Conservation (phyloP, 148 eudicot genomes). For the Rhododendron molle region DNA sequence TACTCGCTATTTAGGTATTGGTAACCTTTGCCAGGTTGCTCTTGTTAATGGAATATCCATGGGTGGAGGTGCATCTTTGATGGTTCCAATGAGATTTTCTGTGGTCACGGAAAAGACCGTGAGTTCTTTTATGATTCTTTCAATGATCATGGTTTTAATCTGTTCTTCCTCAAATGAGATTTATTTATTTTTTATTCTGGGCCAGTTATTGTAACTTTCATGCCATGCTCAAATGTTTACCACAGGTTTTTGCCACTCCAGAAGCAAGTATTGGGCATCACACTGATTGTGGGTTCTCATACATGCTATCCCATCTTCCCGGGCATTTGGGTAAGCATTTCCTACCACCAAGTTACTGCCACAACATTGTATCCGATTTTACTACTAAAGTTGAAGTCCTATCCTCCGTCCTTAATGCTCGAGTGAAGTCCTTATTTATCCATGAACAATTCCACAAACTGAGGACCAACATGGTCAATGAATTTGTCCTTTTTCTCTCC, state of each 20-base stretch:
- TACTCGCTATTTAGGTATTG: background rate
- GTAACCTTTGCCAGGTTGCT: constrained; percentile 59
- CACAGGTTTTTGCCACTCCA: constrained; percentile 84
- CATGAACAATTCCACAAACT: background rate
- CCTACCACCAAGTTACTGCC: background rate
- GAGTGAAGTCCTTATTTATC: background rate
- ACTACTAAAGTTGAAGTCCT: background rate
- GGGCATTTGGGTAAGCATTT: constrained; percentile 68
- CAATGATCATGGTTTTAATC: background rate
- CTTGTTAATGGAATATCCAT: constrained; percentile 88
- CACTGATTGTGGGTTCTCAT: constrained; percentile 88
- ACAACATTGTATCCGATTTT: background rate
- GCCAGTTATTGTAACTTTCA: background rate
- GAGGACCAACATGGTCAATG: background rate
- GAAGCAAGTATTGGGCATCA: constrained; percentile 96
- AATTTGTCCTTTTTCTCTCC: background rate
- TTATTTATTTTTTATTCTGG: background rate
- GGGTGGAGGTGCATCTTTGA: constrained; percentile 96
- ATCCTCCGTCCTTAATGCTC: background rate
- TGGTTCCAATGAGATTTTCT: constrained; percentile 92
- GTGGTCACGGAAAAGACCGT: constrained; percentile 94
- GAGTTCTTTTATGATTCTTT: constrained; percentile 21
- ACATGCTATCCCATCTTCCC: constrained; percentile 79
- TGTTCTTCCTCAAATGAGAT: background rate
- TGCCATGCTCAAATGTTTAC: background rate